Conservation (phyloP, 106 monocot species). For the Dioscorea zingiberensis region DNA sequence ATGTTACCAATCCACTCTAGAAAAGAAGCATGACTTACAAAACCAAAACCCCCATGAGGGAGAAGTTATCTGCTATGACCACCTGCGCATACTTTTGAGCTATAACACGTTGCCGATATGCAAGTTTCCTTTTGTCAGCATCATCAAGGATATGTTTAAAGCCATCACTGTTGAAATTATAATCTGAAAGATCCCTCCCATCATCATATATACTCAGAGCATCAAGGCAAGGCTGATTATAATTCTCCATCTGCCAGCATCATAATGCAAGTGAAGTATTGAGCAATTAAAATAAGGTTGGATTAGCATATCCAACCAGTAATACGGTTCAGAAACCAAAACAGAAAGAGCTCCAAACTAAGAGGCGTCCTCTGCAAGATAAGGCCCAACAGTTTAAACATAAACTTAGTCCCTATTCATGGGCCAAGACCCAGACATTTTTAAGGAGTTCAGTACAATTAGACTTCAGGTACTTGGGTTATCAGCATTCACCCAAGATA, state of each 20-base stretch:
- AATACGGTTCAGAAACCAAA: too few species aligned
- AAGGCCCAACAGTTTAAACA: too few species aligned
- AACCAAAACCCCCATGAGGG: constrained; percentile 7
- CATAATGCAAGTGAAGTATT: background rate
- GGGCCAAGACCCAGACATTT: too few species aligned
- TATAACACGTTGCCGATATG: constrained; percentile 76
- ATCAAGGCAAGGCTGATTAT: constrained; percentile 69
- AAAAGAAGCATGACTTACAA: constrained; percentile 19
- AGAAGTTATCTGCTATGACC: constrained; percentile 14
- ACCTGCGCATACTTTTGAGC: constrained; percentile 82
- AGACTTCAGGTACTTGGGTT: too few species aligned
- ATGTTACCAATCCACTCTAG: background rate
- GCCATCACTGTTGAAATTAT: constrained; percentile 73
- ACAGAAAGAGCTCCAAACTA: too few species aligned
- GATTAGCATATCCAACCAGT: too few species aligned
- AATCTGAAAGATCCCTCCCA: constrained; percentile 70
- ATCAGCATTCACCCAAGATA: too few species aligned
- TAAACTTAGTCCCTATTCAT: too few species aligned
- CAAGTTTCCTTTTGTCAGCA: constrained; percentile 75
- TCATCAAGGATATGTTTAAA: constrained; percentile 68
- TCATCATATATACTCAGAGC: constrained; percentile 70
- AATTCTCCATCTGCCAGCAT: constrained; percentile 74
- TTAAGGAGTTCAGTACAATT: too few species aligned
- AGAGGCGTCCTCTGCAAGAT: too few species aligned
- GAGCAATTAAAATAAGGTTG: too few species aligned